Percentiles rank a stretch among this genome's conserved stretches.
Evolutionary conservation across 108 stramenopile genomes (phyloP).

Genomic region (Fragilariopsis cylindrus): DNA sequence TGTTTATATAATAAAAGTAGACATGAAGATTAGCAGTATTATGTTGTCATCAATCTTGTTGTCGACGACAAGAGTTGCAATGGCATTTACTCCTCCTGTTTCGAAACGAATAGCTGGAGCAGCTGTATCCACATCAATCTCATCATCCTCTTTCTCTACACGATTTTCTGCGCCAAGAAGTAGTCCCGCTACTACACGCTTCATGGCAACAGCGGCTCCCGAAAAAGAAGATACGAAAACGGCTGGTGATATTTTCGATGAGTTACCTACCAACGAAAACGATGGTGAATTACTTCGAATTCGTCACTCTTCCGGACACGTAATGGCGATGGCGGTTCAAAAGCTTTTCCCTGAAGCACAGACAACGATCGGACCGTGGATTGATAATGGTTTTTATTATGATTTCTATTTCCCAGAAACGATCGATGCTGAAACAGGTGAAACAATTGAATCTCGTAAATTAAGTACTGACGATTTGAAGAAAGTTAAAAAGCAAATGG

Average conservation of each 20-base stretch:
- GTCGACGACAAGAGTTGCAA: constrained; percentile 11
- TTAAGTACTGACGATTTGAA: constrained; percentile 87
- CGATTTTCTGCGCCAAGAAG: constrained; percentile 5
- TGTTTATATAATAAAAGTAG: not conserved
- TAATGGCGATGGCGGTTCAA: constrained; percentile 99
- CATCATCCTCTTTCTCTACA: constrained; percentile 8
- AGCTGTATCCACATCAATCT: not conserved
- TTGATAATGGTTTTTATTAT: constrained; percentile 97
- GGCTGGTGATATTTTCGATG: constrained; percentile 20
- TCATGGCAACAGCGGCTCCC: constrained; percentile 39
- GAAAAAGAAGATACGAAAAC: constrained; percentile 12
- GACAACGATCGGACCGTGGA: constrained; percentile 98
- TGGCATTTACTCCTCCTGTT: constrained; percentile 6
- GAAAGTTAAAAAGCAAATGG: constrained; percentile 94
- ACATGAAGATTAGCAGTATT: not conserved
- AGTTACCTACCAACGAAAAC: constrained; percentile 95
- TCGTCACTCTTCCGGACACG: constrained; percentile 95
- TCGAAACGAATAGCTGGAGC: not conserved
- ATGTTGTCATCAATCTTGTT: constrained; percentile 15
- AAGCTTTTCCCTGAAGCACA: constrained; percentile 89
- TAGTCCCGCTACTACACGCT: constrained; percentile 7
- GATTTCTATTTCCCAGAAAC: constrained; percentile 92
- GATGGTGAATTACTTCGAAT: constrained; percentile 85
- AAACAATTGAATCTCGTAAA: constrained; percentile 60
- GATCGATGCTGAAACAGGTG: constrained; percentile 69